These are phyloP conservation scores for Leccinum solheimii DNA, from an alignment of 1,284 basidiomycete species.

Conservation along the genomic window DNA sequence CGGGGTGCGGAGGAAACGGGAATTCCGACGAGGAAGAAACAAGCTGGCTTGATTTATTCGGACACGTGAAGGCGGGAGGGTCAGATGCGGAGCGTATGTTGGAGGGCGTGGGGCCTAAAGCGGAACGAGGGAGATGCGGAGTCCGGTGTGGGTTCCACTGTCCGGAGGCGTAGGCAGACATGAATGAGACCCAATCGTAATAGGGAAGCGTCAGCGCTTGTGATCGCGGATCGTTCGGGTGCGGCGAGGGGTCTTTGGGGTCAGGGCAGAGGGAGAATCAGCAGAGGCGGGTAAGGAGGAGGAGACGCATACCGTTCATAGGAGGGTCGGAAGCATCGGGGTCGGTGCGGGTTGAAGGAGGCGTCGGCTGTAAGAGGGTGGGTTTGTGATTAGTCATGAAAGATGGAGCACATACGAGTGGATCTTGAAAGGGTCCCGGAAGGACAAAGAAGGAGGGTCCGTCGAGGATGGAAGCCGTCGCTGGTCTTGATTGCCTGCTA, in stretches of 20 bases:
- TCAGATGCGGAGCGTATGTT: conserved; percentile 15
- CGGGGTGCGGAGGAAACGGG: conserved; percentile 5
- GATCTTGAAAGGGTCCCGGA: conserved; percentile 18
- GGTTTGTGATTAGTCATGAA: not conserved
- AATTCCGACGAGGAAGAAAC: conserved; percentile 16
- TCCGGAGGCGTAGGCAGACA: conserved; percentile 72
- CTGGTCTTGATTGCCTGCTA: conserved; percentile 44
- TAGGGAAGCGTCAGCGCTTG: conserved; percentile 36
- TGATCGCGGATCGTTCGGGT: conserved; percentile 16
- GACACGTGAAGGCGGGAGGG: not conserved
- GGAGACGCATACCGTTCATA: conserved; percentile 26
- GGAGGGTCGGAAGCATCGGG: conserved; percentile 19
- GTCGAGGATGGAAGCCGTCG: conserved; percentile 51
- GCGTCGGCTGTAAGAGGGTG: conserved; percentile 6
- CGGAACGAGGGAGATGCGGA: conserved; percentile 60
- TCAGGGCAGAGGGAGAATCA: conserved; percentile 30
- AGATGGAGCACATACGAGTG: conserved; percentile 11
- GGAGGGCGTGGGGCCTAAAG: conserved; percentile 27
- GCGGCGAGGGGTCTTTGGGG: conserved; percentile 15
- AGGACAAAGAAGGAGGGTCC: conserved; percentile 29
- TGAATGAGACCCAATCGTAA: conserved; percentile 77
- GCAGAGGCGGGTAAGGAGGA: conserved; percentile 1
- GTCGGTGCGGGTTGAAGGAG: conserved; percentile 9
- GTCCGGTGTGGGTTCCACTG: conserved; percentile 80
- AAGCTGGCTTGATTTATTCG: conserved; percentile 13